A percentile compares a stretch with the other conserved stretches of the same genome.
These are phyloP conservation scores for Pseudisothecium myosuroides DNA, from an alignment of 225 moss, liverwort and hornwort genomes.

Conservation along the genomic window DNA sequence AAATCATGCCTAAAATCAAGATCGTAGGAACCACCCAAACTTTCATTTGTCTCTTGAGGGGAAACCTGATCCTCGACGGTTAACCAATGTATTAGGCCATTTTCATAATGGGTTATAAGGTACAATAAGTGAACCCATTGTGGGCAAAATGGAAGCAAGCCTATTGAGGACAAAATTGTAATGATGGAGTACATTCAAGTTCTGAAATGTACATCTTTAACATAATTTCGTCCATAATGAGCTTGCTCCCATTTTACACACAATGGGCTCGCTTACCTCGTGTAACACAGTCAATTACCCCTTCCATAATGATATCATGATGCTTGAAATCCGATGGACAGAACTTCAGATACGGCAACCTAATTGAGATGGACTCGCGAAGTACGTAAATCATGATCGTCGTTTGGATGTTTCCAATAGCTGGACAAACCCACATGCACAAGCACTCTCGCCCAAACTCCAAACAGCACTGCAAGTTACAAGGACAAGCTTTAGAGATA, in stretches of 20 bases:
- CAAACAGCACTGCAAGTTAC: not conserved
- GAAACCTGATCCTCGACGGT: fast-evolving
- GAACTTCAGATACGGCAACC: not conserved
- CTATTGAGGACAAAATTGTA: not conserved
- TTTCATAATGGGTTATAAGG: not conserved
- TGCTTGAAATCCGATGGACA: not conserved
- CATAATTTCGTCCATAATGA: not conserved
- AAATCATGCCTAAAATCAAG: not conserved
- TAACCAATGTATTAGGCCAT: fast-evolving
- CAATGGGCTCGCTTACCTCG: not conserved
- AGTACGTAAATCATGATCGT: not conserved
- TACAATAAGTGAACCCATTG: not conserved
- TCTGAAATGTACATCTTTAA: not conserved
- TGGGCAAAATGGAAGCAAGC: not conserved
- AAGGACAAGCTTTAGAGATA: not conserved
- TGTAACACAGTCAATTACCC: fast-evolving
- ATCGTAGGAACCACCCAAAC: too few relatives aligned
- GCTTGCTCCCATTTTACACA: not conserved
- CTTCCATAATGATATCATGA: too few relatives aligned
- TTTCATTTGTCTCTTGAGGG: fast-evolving
- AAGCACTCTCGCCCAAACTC: not conserved
- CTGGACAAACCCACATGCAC: not conserved
- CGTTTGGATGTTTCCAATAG: not conserved
- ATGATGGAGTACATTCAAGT: not conserved
- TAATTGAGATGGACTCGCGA: not conserved